Percentiles rank a stretch among this genome's conserved stretches.
Evolutionary conservation across 345 rosid genomes (phyloP).

Genomic region (Moringa oleifera): DNA sequence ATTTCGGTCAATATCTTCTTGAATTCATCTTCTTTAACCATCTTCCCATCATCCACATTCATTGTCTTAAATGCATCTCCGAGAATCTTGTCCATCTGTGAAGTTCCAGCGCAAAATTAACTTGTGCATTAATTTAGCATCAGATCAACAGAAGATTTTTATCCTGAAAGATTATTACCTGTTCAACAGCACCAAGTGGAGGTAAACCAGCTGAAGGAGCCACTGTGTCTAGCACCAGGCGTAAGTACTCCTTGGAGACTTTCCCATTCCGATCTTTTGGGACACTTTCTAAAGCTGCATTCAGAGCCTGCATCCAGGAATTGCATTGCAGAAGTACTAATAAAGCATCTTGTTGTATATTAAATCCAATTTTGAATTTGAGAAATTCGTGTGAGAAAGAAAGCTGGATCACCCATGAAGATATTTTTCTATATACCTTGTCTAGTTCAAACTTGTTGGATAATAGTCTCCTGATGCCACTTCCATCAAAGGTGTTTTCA

Average conservation of each 20-base stretch:
- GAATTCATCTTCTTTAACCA: slow-evolving; percentile 79
- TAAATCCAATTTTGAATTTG: background rate
- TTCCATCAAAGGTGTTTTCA: slow-evolving; percentile 84
- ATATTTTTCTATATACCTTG: slow-evolving; percentile 68
- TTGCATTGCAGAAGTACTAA: background rate
- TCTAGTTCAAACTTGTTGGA: slow-evolving; percentile 81
- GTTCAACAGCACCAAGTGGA: slow-evolving; percentile 74
- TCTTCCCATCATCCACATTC: slow-evolving; percentile 67
- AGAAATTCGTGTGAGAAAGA: background rate
- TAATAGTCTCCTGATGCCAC: slow-evolving; percentile 62
- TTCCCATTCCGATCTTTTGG: slow-evolving; percentile 71
- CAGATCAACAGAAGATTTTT: too few species aligned
- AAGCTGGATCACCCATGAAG: background rate
- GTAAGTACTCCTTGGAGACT: slow-evolving; percentile 58
- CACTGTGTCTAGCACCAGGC: slow-evolving; percentile 54
- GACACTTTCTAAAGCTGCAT: slow-evolving; percentile 40
- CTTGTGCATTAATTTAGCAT: too few species aligned
- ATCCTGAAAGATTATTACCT: slow-evolving; percentile 44
- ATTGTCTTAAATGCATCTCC: slow-evolving; percentile 51
- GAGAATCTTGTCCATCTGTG: slow-evolving; percentile 65
- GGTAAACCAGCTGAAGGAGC: slow-evolving; percentile 80
- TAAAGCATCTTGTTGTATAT: too few species aligned
- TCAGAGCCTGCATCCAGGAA: slow-evolving; percentile 44
- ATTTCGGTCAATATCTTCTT: slow-evolving; percentile 65
- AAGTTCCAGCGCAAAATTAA: background rate